Conservation (phyloP, 441 rosid species). For the Adansonia gregorii region DNA sequence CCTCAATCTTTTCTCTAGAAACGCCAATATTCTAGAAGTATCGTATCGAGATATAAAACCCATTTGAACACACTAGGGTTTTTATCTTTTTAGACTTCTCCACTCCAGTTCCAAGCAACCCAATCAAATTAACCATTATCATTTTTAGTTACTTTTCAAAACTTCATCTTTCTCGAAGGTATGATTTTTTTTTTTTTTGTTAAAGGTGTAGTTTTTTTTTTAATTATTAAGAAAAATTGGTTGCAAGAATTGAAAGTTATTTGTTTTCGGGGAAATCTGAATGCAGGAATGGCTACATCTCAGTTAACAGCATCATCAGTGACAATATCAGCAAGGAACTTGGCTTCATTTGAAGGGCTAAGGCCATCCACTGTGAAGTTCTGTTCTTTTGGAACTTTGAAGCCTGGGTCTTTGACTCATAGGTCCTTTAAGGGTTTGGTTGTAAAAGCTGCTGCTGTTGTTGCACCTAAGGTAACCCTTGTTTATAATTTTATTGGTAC, state of each 20-base stretch:
- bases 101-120: constrained; percentile 1
- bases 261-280: constrained; percentile 20
- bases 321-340: constrained; percentile 56
- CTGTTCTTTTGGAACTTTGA: constrained; percentile 49
- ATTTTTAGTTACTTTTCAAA: neutral
- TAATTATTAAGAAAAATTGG: neutral
- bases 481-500: neutral
- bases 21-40: constrained; percentile 41
- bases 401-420: constrained; percentile 41
- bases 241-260: neutral
- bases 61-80: constrained; percentile 18
- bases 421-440: constrained; percentile 54
- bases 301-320: constrained; percentile 76
- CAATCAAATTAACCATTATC: neutral
- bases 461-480: constrained; percentile 78
- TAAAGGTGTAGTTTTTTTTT: neutral
- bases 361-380: constrained; percentile 65
- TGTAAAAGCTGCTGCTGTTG: constrained; percentile 76
- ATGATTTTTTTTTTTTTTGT: neutral
- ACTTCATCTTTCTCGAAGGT: neutral
- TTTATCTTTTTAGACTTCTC: constrained; percentile 6
- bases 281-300: constrained; percentile 68
- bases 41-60: constrained; percentile 32
- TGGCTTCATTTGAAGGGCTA: constrained; percentile 71
- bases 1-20: neutral